phyloP scores from a whole-genome alignment of 805 yeast species.

The Saccharomycopsis oosterbeekiorum region DNA sequence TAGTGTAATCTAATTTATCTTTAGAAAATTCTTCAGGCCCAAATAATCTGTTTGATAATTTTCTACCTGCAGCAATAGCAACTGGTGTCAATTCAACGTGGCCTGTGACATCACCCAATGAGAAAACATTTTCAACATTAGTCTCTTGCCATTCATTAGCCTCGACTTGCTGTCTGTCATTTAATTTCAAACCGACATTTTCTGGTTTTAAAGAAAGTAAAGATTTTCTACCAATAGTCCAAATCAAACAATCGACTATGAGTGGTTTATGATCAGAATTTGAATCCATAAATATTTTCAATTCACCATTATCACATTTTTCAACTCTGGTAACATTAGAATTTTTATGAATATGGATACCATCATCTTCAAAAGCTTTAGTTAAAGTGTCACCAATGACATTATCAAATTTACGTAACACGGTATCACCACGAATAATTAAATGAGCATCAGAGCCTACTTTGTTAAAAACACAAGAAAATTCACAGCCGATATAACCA shows the following conservation, averaged over 20 bases:
- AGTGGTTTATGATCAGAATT: constrained; percentile 30
- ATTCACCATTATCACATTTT: constrained; percentile 37
- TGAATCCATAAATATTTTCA: constrained; percentile 35
- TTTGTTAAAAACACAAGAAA: constrained; percentile 88
- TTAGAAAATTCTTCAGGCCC: constrained; percentile 63
- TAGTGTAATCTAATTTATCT: constrained; percentile 75
- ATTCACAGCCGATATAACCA: constrained; percentile 94
- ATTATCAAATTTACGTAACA: constrained; percentile 80
- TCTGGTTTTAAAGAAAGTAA: constrained; percentile 67
- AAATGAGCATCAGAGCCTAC: constrained; percentile 80
- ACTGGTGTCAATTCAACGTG: constrained; percentile 93
- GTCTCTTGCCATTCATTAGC: constrained; percentile 90
- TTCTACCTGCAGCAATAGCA: constrained; percentile 97
- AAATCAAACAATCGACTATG: constrained; percentile 76
- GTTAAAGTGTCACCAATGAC: constrained; percentile 72
- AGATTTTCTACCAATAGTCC: constrained; percentile 93
- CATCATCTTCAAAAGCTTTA: constrained; percentile 68
- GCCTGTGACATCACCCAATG: constrained; percentile 93
- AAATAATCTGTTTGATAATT: constrained; percentile 81
- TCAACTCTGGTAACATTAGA: constrained; percentile 42
- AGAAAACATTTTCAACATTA: constrained; percentile 55
- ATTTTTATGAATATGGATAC: constrained; percentile 69
- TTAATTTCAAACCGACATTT: constrained; percentile 57
- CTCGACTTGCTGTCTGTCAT: constrained; percentile 50
- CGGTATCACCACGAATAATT: constrained; percentile 84